These are phyloP conservation scores for Auriculariales sp. DNA, from an alignment of 768 basidiomycete genomes.

Conservation along the genomic window DNA sequence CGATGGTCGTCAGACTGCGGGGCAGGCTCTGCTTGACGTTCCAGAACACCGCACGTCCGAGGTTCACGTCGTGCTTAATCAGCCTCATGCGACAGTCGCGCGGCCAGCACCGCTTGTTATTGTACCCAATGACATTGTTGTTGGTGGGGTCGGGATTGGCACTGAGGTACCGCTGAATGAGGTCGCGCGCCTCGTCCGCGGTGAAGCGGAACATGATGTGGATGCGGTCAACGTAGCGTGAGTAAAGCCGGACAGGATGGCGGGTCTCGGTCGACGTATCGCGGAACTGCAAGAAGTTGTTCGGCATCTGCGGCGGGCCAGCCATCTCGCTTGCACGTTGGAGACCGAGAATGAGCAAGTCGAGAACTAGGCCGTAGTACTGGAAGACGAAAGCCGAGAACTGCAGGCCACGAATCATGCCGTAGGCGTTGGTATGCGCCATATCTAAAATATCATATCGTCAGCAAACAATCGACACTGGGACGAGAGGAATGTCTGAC, in stretches of 20 bases:
- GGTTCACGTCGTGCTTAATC: conserved; percentile 98
- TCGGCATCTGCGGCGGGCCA: conserved; percentile 92
- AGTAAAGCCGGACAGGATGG: conserved; percentile 96
- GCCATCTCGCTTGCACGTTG: conserved; percentile 99
- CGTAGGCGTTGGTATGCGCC: conserved; percentile 96
- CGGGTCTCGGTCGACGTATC: conserved; percentile 91
- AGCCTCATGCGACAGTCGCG: conserved; percentile 97
- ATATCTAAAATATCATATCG: conserved; percentile 36
- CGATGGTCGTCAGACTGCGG: conserved; percentile 91
- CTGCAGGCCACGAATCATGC: conserved; percentile 92
- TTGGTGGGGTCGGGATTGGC: conserved; percentile 98
- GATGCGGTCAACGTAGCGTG: conserved; percentile 87
- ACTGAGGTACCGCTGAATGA: conserved; percentile 94
- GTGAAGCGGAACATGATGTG: conserved; percentile 97
- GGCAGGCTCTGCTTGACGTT: conserved; percentile 97
- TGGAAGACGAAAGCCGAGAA: conserved; percentile 99
- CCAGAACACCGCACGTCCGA: conserved; percentile 98
- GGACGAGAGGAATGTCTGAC: conserved; percentile 15
- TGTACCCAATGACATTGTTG: conserved; percentile 98
- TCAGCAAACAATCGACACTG: not conserved
- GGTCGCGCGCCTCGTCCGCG: conserved; percentile 91
- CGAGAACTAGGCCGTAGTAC: conserved; percentile 91
- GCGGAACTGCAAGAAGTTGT: conserved; percentile 95
- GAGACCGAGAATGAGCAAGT: conserved; percentile 90
- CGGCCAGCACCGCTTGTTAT: conserved; percentile 99